These are phyloP conservation scores for Thymus quinquecostatus DNA, from an alignment of 257 asterid genomes.

Conservation along the genomic window DNA sequence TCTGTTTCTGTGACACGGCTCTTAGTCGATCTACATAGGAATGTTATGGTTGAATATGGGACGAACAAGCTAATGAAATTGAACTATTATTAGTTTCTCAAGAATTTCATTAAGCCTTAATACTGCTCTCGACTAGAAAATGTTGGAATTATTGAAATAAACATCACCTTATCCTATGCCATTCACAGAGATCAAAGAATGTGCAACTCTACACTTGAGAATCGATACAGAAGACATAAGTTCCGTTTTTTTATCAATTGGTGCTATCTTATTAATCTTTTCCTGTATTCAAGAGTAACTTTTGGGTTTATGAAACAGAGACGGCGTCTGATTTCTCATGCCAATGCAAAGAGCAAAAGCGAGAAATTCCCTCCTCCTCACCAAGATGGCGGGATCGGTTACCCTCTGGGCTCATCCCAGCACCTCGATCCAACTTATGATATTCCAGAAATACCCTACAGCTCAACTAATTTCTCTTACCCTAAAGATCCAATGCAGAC, in stretches of 20 bases:
- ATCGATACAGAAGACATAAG: neutral
- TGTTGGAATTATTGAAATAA: neutral
- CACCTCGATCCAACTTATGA: constrained; percentile 60
- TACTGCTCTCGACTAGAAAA: neutral
- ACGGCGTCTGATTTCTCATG: constrained; percentile 70
- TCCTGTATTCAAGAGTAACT: neutral
- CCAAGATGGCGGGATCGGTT: constrained; percentile 80
- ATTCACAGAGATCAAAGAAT: neutral
- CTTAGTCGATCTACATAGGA: too few species aligned
- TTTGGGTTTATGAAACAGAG: constrained; percentile 49
- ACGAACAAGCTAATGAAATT: too few species aligned
- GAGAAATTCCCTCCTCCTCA: constrained; percentile 93
- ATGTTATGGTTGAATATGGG: too few species aligned
- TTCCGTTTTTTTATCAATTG: neutral
- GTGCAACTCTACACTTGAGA: neutral
- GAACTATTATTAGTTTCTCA: neutral
- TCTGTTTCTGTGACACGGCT: too few species aligned
- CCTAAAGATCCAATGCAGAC: constrained; percentile 78
- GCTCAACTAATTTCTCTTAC: constrained; percentile 72
- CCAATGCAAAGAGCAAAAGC: constrained; percentile 88
- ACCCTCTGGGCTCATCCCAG: constrained; percentile 60
- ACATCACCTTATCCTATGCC: neutral
- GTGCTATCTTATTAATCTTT: constrained; percentile 1
- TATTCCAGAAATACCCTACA: constrained; percentile 73
- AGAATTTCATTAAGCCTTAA: neutral